These are phyloP conservation scores for Salicornia ramosissima DNA, from an alignment of 148 eudicot species.

Conservation along the genomic window DNA sequence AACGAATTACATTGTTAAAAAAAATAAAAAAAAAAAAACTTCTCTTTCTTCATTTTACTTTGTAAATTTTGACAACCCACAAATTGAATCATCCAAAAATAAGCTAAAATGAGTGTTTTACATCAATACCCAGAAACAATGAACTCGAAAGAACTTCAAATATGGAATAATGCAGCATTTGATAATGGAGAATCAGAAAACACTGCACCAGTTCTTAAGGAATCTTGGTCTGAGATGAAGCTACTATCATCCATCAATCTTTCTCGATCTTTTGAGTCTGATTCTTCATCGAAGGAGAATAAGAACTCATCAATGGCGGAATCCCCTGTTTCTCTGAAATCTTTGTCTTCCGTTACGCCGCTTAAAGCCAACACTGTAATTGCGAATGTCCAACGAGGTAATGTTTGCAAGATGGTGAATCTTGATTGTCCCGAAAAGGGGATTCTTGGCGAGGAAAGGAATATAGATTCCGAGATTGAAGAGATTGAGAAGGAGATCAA, in stretches of 20 bases:
- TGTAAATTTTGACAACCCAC: neutral
- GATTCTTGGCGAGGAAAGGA: conserved; percentile 37
- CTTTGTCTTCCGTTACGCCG: conserved; percentile 30
- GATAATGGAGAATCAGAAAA: conserved; percentile 47
- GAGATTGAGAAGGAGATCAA: conserved; percentile 67
- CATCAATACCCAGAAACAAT: conserved; percentile 38
- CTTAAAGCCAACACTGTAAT: conserved; percentile 21
- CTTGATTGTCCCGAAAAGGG: conserved; percentile 1
- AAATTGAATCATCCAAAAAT: neutral
- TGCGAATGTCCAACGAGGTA: conserved; percentile 23
- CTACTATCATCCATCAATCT: conserved; percentile 33
- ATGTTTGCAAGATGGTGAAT: conserved; percentile 17
- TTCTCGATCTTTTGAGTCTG: conserved; percentile 41
- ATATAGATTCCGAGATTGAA: conserved; percentile 69
- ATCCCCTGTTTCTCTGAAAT: conserved; percentile 27
- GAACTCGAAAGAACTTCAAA: conserved; percentile 48
- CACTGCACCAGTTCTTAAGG: conserved; percentile 4
- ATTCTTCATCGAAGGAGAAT: conserved; percentile 60
- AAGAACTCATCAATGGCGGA: conserved; percentile 26
- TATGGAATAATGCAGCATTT: conserved; percentile 79
- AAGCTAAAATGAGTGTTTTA: conserved; percentile 21
- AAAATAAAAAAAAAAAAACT: too few relatives aligned
- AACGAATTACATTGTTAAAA: too few relatives aligned
- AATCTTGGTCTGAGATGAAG: conserved; percentile 25
- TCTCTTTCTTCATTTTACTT: neutral